Conservation (phyloP, 768 basidiomycete species). For the Boletellus ananiceps region DNA sequence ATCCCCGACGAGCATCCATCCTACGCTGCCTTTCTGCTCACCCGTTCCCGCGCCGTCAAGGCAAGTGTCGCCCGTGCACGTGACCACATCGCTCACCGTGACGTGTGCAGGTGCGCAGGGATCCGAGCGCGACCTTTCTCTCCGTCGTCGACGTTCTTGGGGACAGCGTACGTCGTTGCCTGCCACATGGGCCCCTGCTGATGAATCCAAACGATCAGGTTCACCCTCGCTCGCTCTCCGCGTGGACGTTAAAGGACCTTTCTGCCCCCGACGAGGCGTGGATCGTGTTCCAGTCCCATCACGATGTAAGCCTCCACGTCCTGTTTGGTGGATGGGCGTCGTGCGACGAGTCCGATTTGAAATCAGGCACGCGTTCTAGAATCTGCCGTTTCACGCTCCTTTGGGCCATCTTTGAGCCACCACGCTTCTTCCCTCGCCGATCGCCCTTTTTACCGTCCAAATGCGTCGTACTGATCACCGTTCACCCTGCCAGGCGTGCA, state of each 20-base stretch:
- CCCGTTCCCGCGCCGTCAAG: slow-evolving; percentile 51
- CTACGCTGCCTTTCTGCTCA: slow-evolving; percentile 41
- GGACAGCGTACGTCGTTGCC: slow-evolving; percentile 13
- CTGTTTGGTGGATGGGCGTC: no score
- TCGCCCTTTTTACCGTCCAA: slow-evolving; percentile 9
- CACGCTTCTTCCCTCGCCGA: slow-evolving; percentile 9
- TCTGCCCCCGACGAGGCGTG: slow-evolving; percentile 39
- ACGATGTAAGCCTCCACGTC: slow-evolving; percentile 45
- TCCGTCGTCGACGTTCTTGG: slow-evolving; percentile 24
- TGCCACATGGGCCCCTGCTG: no score
- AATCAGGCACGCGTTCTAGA: slow-evolving; percentile 16
- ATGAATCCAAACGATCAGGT: no score
- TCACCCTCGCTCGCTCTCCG: slow-evolving; percentile 26
- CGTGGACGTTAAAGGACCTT: slow-evolving; percentile 47
- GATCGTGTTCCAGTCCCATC: slow-evolving; percentile 56
- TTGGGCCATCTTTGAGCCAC: background rate
- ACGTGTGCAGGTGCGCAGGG: slow-evolving; percentile 22
- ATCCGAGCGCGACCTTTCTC: slow-evolving; percentile 16
- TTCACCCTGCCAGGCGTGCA: slow-evolving; percentile 42
- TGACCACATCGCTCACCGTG: background rate
- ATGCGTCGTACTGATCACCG: slow-evolving; percentile 18
- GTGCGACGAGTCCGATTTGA: slow-evolving; percentile 10
- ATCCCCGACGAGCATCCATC: slow-evolving; percentile 2
- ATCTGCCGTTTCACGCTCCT: background rate
- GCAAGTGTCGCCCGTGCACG: slow-evolving; percentile 31